phyloP scores from a whole-genome alignment of 257 asterid genomes.

The Solanum tacnaense region DNA sequence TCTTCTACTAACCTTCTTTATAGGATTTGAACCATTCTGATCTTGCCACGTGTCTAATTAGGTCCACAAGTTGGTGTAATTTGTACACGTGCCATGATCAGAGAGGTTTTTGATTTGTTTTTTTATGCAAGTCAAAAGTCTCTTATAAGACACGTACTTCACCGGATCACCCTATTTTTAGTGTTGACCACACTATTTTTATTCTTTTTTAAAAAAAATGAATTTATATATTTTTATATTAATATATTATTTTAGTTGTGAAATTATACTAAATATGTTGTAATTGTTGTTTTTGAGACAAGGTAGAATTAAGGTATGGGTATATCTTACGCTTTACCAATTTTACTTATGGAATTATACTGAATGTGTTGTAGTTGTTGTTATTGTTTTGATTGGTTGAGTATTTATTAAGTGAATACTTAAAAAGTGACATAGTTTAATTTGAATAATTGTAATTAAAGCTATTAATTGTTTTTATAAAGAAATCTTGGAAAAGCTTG shows the following conservation, averaged over 20 bases:
- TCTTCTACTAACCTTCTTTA: background rate
- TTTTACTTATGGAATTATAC: no score
- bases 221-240: background rate
- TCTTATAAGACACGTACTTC: background rate
- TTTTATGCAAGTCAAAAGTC: background rate
- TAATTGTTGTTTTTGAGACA: no score
- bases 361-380: background rate
- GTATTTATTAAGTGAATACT: background rate
- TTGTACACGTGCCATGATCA: background rate
- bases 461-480: background rate
- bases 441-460: background rate
- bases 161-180: background rate
- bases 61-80: background rate
- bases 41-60: background rate
- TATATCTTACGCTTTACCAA: no score
- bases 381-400: background rate
- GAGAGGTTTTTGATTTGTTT: background rate
- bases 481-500: background rate
- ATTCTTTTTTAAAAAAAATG: fast-evolving
- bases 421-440: background rate
- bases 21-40: background rate
- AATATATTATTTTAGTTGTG: background rate
- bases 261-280: no score
- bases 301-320: no score
- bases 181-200: background rate